Conservation (phyloP, 2,329 filamentous ascomycete species). For the Scedosporium minutisporum region DNA sequence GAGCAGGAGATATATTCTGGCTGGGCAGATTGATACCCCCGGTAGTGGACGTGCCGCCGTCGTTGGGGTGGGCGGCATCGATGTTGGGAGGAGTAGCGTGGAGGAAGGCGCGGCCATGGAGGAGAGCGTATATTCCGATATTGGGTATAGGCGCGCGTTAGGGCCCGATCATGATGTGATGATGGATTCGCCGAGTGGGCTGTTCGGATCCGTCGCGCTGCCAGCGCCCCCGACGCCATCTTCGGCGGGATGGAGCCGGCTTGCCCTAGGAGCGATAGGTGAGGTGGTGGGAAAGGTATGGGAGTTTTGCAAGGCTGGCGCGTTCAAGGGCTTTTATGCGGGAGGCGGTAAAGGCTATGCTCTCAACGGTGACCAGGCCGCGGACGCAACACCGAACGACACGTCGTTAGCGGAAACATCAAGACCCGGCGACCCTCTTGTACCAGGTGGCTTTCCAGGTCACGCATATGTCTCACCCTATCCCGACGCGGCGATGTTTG, state of each 20-base stretch:
- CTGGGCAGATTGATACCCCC: conserved; percentile 44
- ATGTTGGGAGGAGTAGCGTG: background rate
- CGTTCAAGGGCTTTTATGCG: conserved; percentile 78
- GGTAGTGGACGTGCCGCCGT: conserved; percentile 10
- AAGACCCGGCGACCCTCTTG: conserved; percentile 12
- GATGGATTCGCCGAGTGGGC: conserved; percentile 14
- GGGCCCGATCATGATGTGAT: conserved; percentile 34
- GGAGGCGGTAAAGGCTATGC: conserved; percentile 69
- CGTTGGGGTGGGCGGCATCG: background rate
- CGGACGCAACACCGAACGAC: background rate
- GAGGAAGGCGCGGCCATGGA: background rate
- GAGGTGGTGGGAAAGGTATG: conserved; percentile 69
- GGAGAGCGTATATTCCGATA: conserved; percentile 47
- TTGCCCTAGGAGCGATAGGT: conserved; percentile 53
- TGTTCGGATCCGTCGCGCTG: background rate
- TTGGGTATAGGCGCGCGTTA: conserved; percentile 43
- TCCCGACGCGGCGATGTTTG: conserved; percentile 16
- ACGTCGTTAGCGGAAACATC: background rate
- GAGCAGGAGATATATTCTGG: conserved; percentile 34
- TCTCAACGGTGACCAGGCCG: conserved; percentile 25
- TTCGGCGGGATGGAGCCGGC: conserved; percentile 41
- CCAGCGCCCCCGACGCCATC: conserved; percentile 21
- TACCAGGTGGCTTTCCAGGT: conserved; percentile 20
- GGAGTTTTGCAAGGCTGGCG: conserved; percentile 67
- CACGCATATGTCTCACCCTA: conserved; percentile 10